Conservation (phyloP, 148 eudicot species). For the Fallopia convolvulus region DNA sequence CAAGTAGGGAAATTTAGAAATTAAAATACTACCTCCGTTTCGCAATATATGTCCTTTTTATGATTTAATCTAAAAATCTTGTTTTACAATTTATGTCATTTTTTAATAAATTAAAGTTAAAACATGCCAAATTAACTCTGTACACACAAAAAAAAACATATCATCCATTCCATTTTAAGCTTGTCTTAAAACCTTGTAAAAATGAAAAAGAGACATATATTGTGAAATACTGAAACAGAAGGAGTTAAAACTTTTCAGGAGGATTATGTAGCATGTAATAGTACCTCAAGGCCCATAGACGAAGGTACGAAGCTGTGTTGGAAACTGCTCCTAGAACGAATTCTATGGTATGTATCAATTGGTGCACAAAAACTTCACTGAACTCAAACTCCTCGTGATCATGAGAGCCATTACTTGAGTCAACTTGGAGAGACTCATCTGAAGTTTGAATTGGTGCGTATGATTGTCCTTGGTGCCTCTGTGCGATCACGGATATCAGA, state of each 20-base stretch:
- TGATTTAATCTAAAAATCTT: too few species aligned
- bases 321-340: conserved; percentile 98
- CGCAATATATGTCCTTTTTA: too few species aligned
- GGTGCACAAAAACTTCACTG: conserved; percentile 91
- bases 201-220: too few species aligned
- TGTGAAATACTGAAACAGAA: too few species aligned
- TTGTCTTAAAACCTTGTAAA: too few species aligned
- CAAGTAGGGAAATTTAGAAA: background rate
- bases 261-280: background rate
- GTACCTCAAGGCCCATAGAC: conserved; percentile 94
- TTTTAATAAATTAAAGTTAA: too few species aligned
- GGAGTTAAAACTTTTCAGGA: background rate
- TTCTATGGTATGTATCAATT: conserved; percentile 89
- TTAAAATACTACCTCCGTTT: too few species aligned
- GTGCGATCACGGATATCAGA: conserved; percentile 18
- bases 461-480: conserved; percentile 83
- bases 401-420: conserved; percentile 50
- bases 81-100: too few species aligned
- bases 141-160: too few species aligned
- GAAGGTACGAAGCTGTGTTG: conserved; percentile 98
- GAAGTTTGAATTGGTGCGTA: conserved; percentile 52
- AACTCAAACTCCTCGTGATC: conserved; percentile 93
- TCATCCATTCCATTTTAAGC: too few species aligned
- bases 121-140: too few species aligned
- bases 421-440: conserved; percentile 57